Evolutionary conservation across 352 stramenopile species (phyloP).

Genomic region (Globisporangium paroecandrum): DNA sequence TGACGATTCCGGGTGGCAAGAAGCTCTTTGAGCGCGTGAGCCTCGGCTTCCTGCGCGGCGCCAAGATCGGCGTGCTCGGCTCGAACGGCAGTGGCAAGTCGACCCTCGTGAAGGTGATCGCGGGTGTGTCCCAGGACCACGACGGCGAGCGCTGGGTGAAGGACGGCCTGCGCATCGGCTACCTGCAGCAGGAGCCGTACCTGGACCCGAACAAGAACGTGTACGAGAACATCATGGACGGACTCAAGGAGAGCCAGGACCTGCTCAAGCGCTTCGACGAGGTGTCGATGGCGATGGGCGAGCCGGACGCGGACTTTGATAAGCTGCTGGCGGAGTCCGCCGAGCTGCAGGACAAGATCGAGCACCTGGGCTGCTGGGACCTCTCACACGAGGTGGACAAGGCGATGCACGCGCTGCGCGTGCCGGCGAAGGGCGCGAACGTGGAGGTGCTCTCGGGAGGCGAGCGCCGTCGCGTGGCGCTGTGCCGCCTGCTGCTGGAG

Average conservation of each 20-base stretch:
- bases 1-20: constrained; percentile 78
- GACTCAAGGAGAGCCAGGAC: constrained; percentile 78
- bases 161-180: constrained; percentile 80
- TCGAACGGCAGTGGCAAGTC: constrained; percentile 95
- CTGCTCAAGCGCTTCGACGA: constrained; percentile 82
- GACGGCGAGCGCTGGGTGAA: constrained; percentile 89
- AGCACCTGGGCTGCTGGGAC: constrained; percentile 82
- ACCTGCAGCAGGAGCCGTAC: constrained; percentile 84
- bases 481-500: constrained; percentile 94
- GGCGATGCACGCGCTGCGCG: constrained; percentile 75
- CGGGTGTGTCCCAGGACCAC: constrained; percentile 83
- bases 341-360: constrained; percentile 86
- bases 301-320: constrained; percentile 89
- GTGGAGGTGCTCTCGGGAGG: constrained; percentile 86
- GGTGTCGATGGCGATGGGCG: constrained; percentile 86
- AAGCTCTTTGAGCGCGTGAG: constrained; percentile 83
- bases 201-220: constrained; percentile 84
- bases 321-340: constrained; percentile 77
- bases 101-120: constrained; percentile 96
- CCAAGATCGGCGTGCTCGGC: constrained; percentile 94
- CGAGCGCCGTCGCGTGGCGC: constrained; percentile 93
- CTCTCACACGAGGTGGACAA: constrained; percentile 79
- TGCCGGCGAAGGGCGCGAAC: constrained; percentile 62
- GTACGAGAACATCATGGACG: constrained; percentile 90
- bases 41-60: constrained; percentile 84